Conservation (phyloP, 108 stramenopile species). For the Craspedostauros australis region DNA sequence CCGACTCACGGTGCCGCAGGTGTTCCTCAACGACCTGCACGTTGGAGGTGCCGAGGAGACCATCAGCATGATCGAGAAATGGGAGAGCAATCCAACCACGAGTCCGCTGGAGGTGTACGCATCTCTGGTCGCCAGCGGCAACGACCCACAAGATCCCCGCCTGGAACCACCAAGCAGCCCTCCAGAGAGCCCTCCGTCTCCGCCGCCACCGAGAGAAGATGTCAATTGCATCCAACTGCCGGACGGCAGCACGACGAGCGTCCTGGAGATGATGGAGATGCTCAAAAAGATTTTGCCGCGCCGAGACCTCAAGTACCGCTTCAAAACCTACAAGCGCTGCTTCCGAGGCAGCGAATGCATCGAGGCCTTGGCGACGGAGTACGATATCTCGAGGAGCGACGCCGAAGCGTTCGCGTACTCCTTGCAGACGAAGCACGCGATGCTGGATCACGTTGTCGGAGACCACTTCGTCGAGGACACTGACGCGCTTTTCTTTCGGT, state of each 20-base stretch:
- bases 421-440: conserved; percentile 8
- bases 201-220: too few species aligned
- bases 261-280: conserved; percentile 29
- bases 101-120: background rate
- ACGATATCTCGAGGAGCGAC: background rate
- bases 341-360: conserved; percentile 33
- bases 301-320: conserved; percentile 8
- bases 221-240: conserved; percentile 11
- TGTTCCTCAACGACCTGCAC: conserved; percentile 38
- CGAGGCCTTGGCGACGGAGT: background rate
- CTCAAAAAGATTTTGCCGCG: conserved; percentile 27
- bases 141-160: conserved; percentile 19
- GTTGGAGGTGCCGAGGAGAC: conserved; percentile 47
- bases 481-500: conserved; percentile 25
- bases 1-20: conserved; percentile 35
- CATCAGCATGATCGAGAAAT: conserved; percentile 18
- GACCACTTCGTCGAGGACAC: conserved; percentile 33
- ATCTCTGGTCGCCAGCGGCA: background rate
- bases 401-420: conserved; percentile 25
- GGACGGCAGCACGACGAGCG: conserved; percentile 22
- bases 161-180: conserved; percentile 3
- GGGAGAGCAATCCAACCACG: conserved; percentile 25
- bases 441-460: conserved; percentile 8
- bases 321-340: conserved; percentile 16
- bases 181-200: background rate